phyloP scores from a whole-genome alignment of 2,329 filamentous ascomycete species.

The Colletotrichum orchidophilum region DNA sequence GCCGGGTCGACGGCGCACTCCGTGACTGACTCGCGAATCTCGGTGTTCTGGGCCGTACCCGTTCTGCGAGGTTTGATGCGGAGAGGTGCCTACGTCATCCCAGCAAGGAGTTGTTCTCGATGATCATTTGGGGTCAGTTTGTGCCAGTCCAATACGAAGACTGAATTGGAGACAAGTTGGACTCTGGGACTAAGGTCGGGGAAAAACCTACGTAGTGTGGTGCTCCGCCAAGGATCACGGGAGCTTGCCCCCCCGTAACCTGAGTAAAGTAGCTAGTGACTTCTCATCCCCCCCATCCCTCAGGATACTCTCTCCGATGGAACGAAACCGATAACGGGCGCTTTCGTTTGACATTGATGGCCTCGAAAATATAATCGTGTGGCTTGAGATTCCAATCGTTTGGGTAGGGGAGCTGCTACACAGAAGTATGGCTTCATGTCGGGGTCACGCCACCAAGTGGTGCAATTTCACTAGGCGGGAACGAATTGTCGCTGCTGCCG shows the following conservation, averaged over 20 bases:
- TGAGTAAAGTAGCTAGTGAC: too few species aligned
- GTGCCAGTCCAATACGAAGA: background rate
- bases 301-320: background rate
- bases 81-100: constrained; percentile 6
- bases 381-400: background rate
- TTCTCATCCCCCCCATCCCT: too few species aligned
- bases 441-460: background rate
- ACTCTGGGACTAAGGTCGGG: too few species aligned
- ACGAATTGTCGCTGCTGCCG: too few species aligned
- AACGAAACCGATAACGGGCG: background rate
- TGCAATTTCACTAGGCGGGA: background rate
- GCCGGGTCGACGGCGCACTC: background rate
- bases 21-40: background rate
- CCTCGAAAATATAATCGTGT: background rate
- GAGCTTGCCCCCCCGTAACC: background rate
- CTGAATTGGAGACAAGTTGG: background rate
- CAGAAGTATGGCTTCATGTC: background rate
- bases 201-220: too few species aligned
- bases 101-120: background rate
- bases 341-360: too few species aligned
- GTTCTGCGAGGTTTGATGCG: background rate
- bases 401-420: too few species aligned
- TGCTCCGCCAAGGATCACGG: background rate
- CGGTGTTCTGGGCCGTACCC: background rate
- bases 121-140: constrained; percentile 1